A percentile compares a stretch with the other conserved stretches of the same genome.
Evolutionary conservation across 306 rosid species (phyloP).

Genomic region (Arachis hypogaea): DNA sequence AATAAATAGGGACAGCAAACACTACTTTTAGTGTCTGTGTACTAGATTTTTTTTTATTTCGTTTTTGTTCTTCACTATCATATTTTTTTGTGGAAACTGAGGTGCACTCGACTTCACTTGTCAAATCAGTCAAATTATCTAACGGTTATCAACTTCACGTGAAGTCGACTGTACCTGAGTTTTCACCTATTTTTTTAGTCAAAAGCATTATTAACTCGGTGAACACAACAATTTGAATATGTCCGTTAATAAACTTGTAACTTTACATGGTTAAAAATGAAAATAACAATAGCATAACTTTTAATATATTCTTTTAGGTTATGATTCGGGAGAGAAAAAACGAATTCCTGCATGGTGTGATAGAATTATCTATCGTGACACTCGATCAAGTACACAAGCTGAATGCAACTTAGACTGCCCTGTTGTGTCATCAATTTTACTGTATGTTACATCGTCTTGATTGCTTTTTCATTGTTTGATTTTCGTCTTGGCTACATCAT

Average conservation of each 20-base stretch:
- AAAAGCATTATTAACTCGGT: slow-evolving; percentile 18
- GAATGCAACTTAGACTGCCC: slow-evolving; percentile 88
- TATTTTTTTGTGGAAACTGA: neutral
- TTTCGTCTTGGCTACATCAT: slow-evolving; percentile 19
- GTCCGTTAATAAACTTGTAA: slow-evolving; percentile 28
- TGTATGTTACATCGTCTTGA: slow-evolving; percentile 57
- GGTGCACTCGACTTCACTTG: too few relatives aligned
- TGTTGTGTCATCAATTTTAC: slow-evolving; percentile 79
- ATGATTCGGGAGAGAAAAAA: slow-evolving; percentile 98
- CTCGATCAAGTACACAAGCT: slow-evolving; percentile 56
- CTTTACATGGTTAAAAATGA: slow-evolving; percentile 10
- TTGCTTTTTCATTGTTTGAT: slow-evolving; percentile 26
- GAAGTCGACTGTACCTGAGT: too few relatives aligned
- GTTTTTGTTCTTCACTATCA: slow-evolving; percentile 28
- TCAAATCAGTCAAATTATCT: too few relatives aligned
- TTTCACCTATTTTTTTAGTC: neutral
- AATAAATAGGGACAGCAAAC: slow-evolving; percentile 44
- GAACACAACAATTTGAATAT: slow-evolving; percentile 36
- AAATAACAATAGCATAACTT: slow-evolving; percentile 26
- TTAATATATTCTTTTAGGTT: slow-evolving; percentile 57
- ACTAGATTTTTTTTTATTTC: slow-evolving; percentile 10
- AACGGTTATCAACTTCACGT: too few relatives aligned
- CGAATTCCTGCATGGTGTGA: slow-evolving; percentile 99
- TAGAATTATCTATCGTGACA: slow-evolving; percentile 95
- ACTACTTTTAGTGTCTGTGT: slow-evolving; percentile 14